Evolutionary conservation across 1,284 basidiomycete genomes (phyloP), one percentile per base, ranked within the genome.

Genomic region (Cutaneotrichosporon cutaneum): DNA sequence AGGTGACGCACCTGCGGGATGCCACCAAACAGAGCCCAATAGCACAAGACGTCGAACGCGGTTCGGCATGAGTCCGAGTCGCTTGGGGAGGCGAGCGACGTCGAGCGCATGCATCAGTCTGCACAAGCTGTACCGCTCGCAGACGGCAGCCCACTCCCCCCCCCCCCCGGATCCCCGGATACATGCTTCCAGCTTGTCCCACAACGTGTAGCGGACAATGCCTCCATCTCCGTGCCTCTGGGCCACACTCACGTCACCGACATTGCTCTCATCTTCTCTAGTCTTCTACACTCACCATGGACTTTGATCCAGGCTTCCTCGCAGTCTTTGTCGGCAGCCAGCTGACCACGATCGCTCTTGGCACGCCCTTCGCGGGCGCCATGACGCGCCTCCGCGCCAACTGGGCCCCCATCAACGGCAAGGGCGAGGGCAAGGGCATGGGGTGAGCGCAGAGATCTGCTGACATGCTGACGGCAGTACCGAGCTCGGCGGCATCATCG

Each of bases 361-460:
- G 39, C 39, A 48, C 22, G 22, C 45, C 45, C 22, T 13, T 48
- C 45, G 24, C 26, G 26, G 45, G 45, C 13, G 45, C 45, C 14
- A 11, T 81, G 48, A 72, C 77, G n/a, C 67, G 80, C 35, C 67
- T 81, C 45, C 64, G 80, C 51, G 78, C 80, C 21, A 81, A 82
- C 64, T 81, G 80, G 60, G 78, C 78, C 44, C 81, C 80, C 10
- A 70, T 72, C 61, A 89, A 88, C 45, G 85, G 93, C n/a, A 89
- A 89, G 51, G 82, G 93, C 36, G 90, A 92, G 76, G 22, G 7
- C 5, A 13, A 48, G 21, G 22, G 26, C 2, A 26, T 26, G 45
- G 18, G 3, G 45, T 27, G 24, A 48, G 26, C 11, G 13, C 1
- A 5, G n/a, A n/a, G n/a, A n/a, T n/a, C 22, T 14, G 22, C 39